These are phyloP conservation scores for Kwoniella newhampshirensis DNA, from an alignment of 768 basidiomycete genomes.

Conservation along the genomic window DNA sequence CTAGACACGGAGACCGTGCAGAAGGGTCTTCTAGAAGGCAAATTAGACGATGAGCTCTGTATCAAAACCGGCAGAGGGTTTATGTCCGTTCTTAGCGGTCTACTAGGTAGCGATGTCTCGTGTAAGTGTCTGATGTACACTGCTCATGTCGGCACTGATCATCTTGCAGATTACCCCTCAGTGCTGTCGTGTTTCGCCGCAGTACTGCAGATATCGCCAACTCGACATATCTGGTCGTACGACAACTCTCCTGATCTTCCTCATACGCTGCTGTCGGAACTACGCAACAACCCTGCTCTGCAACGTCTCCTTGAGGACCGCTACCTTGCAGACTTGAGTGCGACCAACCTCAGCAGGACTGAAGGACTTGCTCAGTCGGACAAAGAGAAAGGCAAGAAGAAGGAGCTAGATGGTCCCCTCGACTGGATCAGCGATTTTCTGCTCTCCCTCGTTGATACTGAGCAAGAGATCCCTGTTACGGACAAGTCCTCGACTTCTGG, in stretches of 20 bases:
- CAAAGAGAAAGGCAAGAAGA: constrained; percentile 31
- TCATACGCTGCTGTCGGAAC: constrained; percentile 72
- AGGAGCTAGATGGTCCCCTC: constrained; percentile 51
- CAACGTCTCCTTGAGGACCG: constrained; percentile 30
- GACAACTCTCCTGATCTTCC: constrained; percentile 69
- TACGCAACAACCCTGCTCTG: constrained; percentile 69
- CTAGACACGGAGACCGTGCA: constrained; percentile 30
- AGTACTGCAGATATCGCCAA: constrained; percentile 56
- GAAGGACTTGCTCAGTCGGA: neutral
- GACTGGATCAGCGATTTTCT: constrained; percentile 69
- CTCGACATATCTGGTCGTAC: constrained; percentile 68
- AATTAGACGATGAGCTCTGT: constrained; percentile 4
- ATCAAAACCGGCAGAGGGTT: constrained; percentile 18
- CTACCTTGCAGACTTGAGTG: too few species aligned
- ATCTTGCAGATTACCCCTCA: constrained; percentile 13
- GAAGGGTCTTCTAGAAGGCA: constrained; percentile 31
- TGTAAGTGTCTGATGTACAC: constrained; percentile 20
- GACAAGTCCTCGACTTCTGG: constrained; percentile 31
- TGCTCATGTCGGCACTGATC: neutral
- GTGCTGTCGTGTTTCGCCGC: constrained; percentile 60
- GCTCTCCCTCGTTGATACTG: constrained; percentile 52
- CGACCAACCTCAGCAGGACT: constrained; percentile 1
- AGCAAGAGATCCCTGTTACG: neutral
- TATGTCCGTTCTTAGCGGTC: constrained; percentile 28
- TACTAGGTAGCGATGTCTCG: constrained; percentile 27